Evolutionary conservation across 2,329 filamentous ascomycete species (phyloP).

Genomic region (Chrysosporium queenslandicum): DNA sequence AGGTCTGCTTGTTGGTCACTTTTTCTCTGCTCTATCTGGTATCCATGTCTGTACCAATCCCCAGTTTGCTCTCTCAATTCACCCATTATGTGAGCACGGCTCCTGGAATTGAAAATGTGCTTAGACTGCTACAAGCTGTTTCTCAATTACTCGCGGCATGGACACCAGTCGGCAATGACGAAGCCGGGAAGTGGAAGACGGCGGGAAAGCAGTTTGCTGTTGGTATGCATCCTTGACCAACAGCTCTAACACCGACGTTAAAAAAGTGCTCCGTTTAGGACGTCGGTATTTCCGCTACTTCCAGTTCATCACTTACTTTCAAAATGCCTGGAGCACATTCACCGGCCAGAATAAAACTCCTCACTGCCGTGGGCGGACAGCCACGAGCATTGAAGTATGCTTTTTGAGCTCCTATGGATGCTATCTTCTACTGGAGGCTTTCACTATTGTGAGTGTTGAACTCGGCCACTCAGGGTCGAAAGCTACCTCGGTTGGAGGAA

Average conservation of each 20-base stretch:
- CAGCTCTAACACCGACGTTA: conserved; percentile 9
- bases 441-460: conserved; percentile 47
- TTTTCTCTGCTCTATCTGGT: too few relatives aligned
- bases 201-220: conserved; percentile 36
- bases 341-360: conserved; percentile 13
- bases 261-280: conserved; percentile 23
- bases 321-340: conserved; percentile 41
- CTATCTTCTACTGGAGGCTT: conserved; percentile 57
- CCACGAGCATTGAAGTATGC: conserved; percentile 45
- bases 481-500: not conserved
- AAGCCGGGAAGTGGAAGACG: conserved; percentile 27
- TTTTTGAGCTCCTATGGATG: conserved; percentile 53
- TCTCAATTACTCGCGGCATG: conserved; percentile 7
- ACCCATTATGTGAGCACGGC: conserved; percentile 27
- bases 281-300: conserved; percentile 59
- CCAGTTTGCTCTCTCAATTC: conserved; percentile 18
- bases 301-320: conserved; percentile 55
- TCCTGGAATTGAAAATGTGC: conserved; percentile 31
- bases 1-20: not conserved
- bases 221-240: conserved; percentile 23
- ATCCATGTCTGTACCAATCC: not conserved
- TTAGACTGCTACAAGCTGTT: conserved; percentile 32
- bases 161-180: not conserved
- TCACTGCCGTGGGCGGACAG: conserved; percentile 22
- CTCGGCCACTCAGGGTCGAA: not conserved